These are phyloP conservation scores for Pseudogymnoascus verrucosus DNA, from an alignment of 2,329 filamentous ascomycete genomes.

Conservation along the genomic window DNA sequence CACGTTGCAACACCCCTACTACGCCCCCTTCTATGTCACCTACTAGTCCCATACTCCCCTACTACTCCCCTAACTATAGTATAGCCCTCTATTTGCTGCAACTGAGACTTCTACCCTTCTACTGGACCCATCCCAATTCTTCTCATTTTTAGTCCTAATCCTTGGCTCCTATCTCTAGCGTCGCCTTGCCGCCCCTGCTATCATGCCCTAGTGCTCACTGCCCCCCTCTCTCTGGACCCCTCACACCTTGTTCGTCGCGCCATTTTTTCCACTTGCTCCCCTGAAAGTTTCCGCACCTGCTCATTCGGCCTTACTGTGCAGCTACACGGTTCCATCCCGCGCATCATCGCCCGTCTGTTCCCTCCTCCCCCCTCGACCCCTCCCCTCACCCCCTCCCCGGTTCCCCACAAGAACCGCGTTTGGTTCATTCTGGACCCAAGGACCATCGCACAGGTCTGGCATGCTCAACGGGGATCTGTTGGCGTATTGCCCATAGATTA, in stretches of 20 bases:
- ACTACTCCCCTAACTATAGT: neutral
- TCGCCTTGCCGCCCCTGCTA: conserved; percentile 2
- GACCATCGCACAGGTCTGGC: conserved; percentile 2
- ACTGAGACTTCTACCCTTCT: neutral
- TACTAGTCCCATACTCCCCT: neutral
- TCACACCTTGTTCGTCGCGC: neutral
- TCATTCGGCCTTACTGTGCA: conserved; percentile 3
- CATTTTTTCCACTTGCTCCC: conserved; percentile 4
- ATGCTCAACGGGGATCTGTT: neutral
- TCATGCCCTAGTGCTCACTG: neutral
- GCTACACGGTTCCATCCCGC: neutral
- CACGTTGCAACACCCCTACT: neutral
- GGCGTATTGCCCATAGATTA: conserved; percentile 1
- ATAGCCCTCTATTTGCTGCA: neutral
- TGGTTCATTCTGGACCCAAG: conserved; percentile 8
- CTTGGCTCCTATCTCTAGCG: neutral
- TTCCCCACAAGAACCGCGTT: conserved; percentile 3
- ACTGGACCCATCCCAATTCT: neutral
- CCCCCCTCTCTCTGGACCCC: neutral
- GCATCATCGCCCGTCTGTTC: neutral
- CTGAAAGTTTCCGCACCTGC: neutral
- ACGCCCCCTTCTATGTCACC: neutral
- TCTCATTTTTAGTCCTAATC: neutral
- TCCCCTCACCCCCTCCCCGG: neutral
- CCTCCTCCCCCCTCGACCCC: neutral